Conservation (phyloP, 73 alveolate species). For the Stentor coeruleus region DNA sequence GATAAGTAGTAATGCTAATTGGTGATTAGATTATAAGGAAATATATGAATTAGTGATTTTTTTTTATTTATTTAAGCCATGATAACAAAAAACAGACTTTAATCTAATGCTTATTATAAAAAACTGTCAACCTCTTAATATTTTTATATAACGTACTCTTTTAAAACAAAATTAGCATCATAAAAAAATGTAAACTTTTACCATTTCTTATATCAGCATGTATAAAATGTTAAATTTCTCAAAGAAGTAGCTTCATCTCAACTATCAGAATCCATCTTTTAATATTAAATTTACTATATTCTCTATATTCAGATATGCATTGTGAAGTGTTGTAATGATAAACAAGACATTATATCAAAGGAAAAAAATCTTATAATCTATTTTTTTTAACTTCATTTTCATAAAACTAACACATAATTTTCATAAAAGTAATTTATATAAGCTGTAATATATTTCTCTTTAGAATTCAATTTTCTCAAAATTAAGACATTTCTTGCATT, state of each 20-base stretch:
- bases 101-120: no score
- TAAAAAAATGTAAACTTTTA: no score
- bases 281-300: neutral
- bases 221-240: conserved; percentile 18
- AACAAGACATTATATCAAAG: conserved; percentile 10
- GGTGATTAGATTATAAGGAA: no score
- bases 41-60: no score
- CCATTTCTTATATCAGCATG: neutral
- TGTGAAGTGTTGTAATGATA: conserved; percentile 2
- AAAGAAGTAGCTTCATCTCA: conserved; percentile 13
- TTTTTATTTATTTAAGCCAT: no score
- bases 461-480: neutral
- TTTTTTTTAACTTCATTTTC: neutral
- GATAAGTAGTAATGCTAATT: no score
- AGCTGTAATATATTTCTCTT: neutral
- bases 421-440: conserved; percentile 27
- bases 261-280: conserved; percentile 27
- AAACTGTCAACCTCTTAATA: no score
- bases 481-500: neutral
- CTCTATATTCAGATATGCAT: conserved; percentile 13
- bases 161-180: no score
- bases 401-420: neutral
- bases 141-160: no score
- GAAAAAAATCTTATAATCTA: neutral
- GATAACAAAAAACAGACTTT: no score